phyloP scores from a whole-genome alignment of 306 rosid genomes.

The barrel medic (Medicago truncatula) region DNA sequence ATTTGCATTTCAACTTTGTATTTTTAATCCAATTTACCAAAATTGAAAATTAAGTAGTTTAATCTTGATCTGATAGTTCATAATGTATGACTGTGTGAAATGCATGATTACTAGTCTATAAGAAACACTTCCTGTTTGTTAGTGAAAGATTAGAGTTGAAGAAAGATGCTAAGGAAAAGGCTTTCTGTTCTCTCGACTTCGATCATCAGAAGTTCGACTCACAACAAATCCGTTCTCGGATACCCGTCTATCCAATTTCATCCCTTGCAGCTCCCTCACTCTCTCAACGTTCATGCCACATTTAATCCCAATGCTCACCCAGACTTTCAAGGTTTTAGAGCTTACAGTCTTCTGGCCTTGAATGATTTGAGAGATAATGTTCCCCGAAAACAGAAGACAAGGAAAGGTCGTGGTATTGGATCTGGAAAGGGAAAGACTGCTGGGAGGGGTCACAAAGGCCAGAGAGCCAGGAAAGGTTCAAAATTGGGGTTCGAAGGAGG shows the following conservation, averaged over 20 bases:
- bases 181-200: constrained; percentile 47
- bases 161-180: constrained; percentile 54
- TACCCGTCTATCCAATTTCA: constrained; percentile 36
- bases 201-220: constrained; percentile 40
- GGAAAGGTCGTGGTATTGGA: constrained; percentile 98
- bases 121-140: neutral
- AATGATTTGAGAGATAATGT: constrained; percentile 85
- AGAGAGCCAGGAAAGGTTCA: constrained; percentile 80
- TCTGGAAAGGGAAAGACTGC: constrained; percentile 98
- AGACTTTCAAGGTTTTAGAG: constrained; percentile 55
- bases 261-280: constrained; percentile 35
- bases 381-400: constrained; percentile 86
- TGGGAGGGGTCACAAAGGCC: constrained; percentile 99
- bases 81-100: too few species aligned
- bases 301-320: constrained; percentile 19
- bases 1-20: too few species aligned
- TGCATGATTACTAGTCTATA: too few species aligned
- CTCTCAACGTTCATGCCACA: constrained; percentile 12
- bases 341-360: constrained; percentile 86
- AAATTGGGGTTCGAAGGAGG: constrained; percentile 97
- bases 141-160: constrained; percentile 21
- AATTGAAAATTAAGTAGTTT: too few species aligned
- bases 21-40: too few species aligned
- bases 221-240: constrained; percentile 34
- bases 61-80: too few species aligned